Conservation (phyloP, 257 asterid species). For the Salvia rosmarinus region DNA sequence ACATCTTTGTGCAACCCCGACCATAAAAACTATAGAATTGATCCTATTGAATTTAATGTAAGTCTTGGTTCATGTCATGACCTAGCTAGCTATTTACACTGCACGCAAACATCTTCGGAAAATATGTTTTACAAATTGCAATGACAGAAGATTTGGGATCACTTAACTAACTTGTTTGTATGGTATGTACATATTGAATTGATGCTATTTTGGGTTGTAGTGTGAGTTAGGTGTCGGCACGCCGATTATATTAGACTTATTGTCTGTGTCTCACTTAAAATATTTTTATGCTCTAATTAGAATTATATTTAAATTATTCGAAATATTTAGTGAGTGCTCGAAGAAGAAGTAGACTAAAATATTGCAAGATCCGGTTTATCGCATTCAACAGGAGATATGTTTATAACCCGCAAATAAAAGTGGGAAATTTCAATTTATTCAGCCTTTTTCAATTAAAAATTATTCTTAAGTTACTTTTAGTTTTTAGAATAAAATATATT, state of each 20-base stretch:
- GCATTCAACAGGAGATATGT: slow-evolving; percentile 2
- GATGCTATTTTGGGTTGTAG: neutral
- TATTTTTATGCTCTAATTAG: neutral
- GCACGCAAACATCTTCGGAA: too few species aligned
- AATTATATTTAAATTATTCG: neutral
- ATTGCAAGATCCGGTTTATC: slow-evolving; percentile 10
- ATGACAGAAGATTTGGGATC: neutral
- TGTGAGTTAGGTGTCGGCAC: neutral
- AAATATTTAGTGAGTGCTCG: neutral
- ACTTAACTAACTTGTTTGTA: neutral
- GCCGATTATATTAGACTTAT: neutral
- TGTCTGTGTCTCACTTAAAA: neutral
- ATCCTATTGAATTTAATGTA: too few species aligned
- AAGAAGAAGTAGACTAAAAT: neutral
- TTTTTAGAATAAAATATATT: neutral
- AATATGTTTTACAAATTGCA: too few species aligned
- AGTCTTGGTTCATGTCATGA: too few species aligned
- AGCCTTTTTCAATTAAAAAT: too few species aligned
- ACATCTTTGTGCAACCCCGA: too few species aligned
- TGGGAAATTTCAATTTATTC: slow-evolving; percentile 13
- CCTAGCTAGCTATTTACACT: too few species aligned
- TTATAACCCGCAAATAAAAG: slow-evolving; percentile 12
- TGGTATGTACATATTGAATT: neutral
- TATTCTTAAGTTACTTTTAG: neutral
- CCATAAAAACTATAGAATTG: too few species aligned